phyloP scores from a whole-genome alignment of 2,329 filamentous ascomycete species.

The Lachnellula cervina region DNA sequence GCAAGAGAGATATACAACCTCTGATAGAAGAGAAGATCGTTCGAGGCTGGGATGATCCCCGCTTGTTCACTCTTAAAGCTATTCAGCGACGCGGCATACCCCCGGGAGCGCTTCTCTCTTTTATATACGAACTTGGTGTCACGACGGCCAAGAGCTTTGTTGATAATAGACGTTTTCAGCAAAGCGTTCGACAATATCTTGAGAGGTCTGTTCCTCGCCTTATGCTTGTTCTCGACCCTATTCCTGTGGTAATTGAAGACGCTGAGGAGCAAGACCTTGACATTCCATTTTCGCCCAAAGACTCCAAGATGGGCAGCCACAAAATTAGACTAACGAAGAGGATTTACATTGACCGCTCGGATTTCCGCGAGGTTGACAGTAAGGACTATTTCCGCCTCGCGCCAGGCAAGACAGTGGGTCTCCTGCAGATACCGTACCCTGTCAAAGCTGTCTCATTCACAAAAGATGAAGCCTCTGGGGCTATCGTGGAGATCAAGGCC shows the following conservation, averaged over 20 bases:
- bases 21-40: slow-evolving; percentile 48
- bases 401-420: slow-evolving; percentile 64
- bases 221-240: slow-evolving; percentile 82
- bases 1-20: slow-evolving; percentile 57
- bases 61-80: slow-evolving; percentile 78
- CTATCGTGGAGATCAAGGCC: slow-evolving; percentile 62
- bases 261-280: slow-evolving; percentile 50
- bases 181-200: slow-evolving; percentile 74
- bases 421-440: slow-evolving; percentile 62
- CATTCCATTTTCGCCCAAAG: slow-evolving; percentile 72
- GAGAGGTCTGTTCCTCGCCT: slow-evolving; percentile 80
- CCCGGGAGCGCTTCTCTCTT: slow-evolving; percentile 77
- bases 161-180: slow-evolving; percentile 71
- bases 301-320: slow-evolving; percentile 50
- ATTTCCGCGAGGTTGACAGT: slow-evolving; percentile 66
- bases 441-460: slow-evolving; percentile 65
- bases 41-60: slow-evolving; percentile 80
- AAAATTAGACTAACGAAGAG: slow-evolving; percentile 60
- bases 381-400: slow-evolving; percentile 71
- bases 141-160: slow-evolving; percentile 75
- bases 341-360: slow-evolving; percentile 74
- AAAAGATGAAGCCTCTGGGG: slow-evolving; percentile 51
- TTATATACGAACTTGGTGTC: slow-evolving; percentile 83
- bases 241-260: slow-evolving; percentile 73
- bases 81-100: slow-evolving; percentile 78